Evolutionary conservation across 2,329 filamentous ascomycete genomes (phyloP), one percentile per base, ranked within the genome.

Genomic region (Sclerotinia nivalis): DNA sequence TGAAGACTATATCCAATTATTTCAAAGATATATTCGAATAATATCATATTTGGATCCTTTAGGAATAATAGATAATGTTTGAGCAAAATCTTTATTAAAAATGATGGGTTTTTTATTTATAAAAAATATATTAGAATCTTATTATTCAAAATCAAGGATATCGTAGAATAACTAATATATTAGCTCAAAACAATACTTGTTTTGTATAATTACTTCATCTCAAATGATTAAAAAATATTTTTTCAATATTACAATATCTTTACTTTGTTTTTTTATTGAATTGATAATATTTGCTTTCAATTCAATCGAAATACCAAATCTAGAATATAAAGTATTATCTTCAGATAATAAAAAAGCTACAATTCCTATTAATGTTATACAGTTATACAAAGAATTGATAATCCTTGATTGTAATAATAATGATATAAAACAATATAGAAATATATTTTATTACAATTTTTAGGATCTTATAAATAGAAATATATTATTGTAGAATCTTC

Each of bases 41-140:
- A 62, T 62, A 62, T 62, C 31, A 43, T 37, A 37, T 47, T 62
- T 28, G 4, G 28, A 62, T 6, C 9, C 6, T 28, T 62, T 43
- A 13, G 31, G 5, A 28, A 62, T 47, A 25, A 62, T 62, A 49
- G 31, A 47, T n/a, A 62, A 47, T 25, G 12, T 62, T 45, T 62
- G 47, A 28, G 9, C 4, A 49, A 62, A 62, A 45, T 62, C 31
- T 6, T 47, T 62, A 62, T 62, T 31, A 20, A 62, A 45, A 49
- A 49, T 62, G 25, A 62, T 31, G 5, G n/a, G 20, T 49, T 43
- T 62, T 2, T 31, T 59, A 59, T 52, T 52, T 52, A 52, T 52
- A 13, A 52, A 52, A 28, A 52, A 52, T 28, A 15, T 52, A 28
- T 52, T 28, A 52, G 6, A 28, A 6, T 52, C 15, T 52, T 52